Evolutionary conservation across 306 rosid species (phyloP).

Genomic region (Quercus wislizeni): DNA sequence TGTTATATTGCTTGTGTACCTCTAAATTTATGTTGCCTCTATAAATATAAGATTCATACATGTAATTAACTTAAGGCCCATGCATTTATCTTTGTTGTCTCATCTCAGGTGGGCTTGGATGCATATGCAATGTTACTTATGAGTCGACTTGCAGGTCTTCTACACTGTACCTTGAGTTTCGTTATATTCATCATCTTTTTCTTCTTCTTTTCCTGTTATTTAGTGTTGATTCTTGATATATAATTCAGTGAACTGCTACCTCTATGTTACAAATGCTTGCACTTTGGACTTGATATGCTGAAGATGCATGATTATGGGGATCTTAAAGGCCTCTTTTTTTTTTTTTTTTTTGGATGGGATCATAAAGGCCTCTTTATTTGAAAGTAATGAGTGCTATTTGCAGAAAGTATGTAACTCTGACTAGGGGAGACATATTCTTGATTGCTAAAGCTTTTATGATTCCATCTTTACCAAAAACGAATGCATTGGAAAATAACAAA

Average conservation of each 20-base stretch:
- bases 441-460: not conserved
- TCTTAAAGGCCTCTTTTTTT: not conserved
- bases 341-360: not conserved
- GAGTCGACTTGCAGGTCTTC: slow-evolving; percentile 84
- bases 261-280: not conserved
- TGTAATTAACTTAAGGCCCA: not conserved
- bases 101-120: slow-evolving; percentile 73
- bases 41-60: not conserved
- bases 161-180: slow-evolving; percentile 16
- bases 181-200: slow-evolving; percentile 7
- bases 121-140: slow-evolving; percentile 75
- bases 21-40: not conserved
- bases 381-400: not conserved
- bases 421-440: not conserved
- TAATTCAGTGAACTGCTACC: not conserved
- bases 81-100: slow-evolving; percentile 12
- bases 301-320: not conserved
- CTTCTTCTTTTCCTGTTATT: not conserved
- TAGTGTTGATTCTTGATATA: not conserved
- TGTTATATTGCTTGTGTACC: not conserved
- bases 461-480: not conserved
- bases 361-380: not conserved
- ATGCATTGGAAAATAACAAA: not conserved
- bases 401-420: too few relatives aligned
- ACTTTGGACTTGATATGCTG: not conserved